Evolutionary conservation across 108 stramenopile genomes (phyloP), one percentile per base, ranked within the genome.

Genomic region (Parmales sp.): DNA sequence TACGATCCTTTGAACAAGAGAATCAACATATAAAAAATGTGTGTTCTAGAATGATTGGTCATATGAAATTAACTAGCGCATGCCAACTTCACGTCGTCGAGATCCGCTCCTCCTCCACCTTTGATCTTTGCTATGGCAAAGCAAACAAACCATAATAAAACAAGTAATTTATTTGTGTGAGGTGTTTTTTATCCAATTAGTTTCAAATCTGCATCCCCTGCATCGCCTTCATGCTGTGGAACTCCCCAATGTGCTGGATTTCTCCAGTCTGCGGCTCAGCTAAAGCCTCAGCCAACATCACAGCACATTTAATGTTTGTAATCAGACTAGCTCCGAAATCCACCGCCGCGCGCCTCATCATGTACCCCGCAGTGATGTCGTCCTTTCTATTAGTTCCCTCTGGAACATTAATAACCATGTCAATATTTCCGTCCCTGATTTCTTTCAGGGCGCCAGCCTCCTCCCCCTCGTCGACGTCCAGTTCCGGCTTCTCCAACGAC

Each of bases 281-380:
- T 6, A 91, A 72, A 29, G 91, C 85, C 69, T 88, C 85, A 1
- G 93, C 81, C 50, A 96, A 89, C 64, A 90, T 80, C 74, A 87
- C 87, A 8, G 89, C 90, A 45, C 93, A 68, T 48, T 95, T 82
- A 77, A 90, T 74, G 81, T 99, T 96, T 11, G 98, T 97, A 72
- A 99, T 74, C 2, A 99, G 86, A 22, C 94, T 90, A 46, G 92
- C 74, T 73, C 92, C 92, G 73, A 93, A 97, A 71, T 99, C 98
- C 43, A 92, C 87, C 22, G 94, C 94, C 51, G 90, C 86, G 68
- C 98, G 80, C 50, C 98, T 90, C 82, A 97, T 91, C 38, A 78
- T 67, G 83, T 85, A 99, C 26, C 54, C 54, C 6, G 79, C 92
- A 91, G 77, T 91, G 90, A 64, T 89, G 90, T 39, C 94, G 45